These are phyloP conservation scores for Jaltomata sinuosa DNA, from an alignment of 257 asterid genomes.

Conservation along the genomic window DNA sequence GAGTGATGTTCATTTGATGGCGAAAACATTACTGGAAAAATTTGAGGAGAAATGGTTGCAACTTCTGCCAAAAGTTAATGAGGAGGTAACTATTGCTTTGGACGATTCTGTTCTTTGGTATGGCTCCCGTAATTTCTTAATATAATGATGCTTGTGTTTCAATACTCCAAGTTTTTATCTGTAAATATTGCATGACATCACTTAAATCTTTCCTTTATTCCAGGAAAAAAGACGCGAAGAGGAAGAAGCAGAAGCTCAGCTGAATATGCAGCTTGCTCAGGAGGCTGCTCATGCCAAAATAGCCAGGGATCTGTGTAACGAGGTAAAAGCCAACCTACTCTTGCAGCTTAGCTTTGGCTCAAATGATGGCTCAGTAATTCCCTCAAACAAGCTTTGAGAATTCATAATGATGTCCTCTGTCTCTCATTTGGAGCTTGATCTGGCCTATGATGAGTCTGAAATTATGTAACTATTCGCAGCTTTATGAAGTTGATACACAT, in stretches of 20 bases:
- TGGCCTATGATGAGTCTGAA: not conserved
- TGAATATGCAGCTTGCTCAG: conserved; percentile 45
- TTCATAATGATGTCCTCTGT: not conserved
- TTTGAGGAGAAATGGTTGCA: conserved; percentile 95
- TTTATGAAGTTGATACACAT: conserved; percentile 48
- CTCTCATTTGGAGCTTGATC: not conserved
- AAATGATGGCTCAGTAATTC: not conserved
- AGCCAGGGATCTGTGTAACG: conserved; percentile 64
- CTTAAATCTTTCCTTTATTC: conserved; percentile 8
- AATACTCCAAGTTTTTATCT: not conserved
- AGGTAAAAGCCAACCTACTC: conserved; percentile 32
- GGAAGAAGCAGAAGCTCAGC: conserved; percentile 75
- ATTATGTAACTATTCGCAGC: conserved; percentile 37
- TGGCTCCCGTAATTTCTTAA: not conserved
- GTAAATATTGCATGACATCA: not conserved
- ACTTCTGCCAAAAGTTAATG: conserved; percentile 78
- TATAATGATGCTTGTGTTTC: not conserved
- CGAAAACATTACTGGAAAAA: conserved; percentile 46
- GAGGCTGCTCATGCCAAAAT: conserved; percentile 64
- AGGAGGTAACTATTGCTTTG: conserved; percentile 52
- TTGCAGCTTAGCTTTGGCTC: not conserved
- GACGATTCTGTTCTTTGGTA: not conserved
- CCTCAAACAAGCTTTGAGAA: not conserved
- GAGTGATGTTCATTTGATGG: conserved; percentile 85
- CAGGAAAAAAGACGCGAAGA: conserved; percentile 73